Base-by-base conservation (phyloP, 768 basidiomycete genomes). In the Lactarius deliciosus region DNA sequence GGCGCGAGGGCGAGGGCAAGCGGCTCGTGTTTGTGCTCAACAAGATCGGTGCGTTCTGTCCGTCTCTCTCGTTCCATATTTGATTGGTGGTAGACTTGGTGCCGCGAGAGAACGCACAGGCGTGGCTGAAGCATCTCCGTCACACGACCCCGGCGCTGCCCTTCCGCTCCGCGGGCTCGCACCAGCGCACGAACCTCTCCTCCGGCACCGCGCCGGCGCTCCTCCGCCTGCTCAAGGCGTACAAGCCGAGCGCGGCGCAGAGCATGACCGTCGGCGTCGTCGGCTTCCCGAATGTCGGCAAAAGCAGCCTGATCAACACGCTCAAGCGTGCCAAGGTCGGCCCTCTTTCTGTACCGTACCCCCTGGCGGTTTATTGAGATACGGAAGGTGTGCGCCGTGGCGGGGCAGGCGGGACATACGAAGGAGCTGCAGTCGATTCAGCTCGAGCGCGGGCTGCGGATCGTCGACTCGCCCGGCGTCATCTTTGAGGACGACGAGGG, bases 381-480 rank as follows among this genome's bases (percentile, higher is more conserved):
- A 20, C 25, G 7, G 57, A 68, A 92, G 87, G 94, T 85, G n/a
- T 99, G 96, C 72, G 88, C 89, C 2, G 94, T 98, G 6, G 96
- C 96, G 16, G 92, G 96, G 11, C 94, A 94, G 72, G 89, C 97
- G 0, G 96, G 96, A 3, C 94, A 95, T 73, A 98, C 96, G 8
- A 91, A 92, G 66, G 91, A 93, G 34, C 80, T 97, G 20, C 96
- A 99, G 77, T 92, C 91, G 8, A 79, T 98, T 6, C 92, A 93
- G 68, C 82, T 99, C 4, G 96, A 98, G 75, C 91, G 94, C 54
- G 94, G 95, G 0, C 83, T 99, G 73, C 87, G 89, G 64, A 89
- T 98, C 41, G 83, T 98, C 7, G 97, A 98, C 77, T 98, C 95
- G 43, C 96, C 97, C 0, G 97, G 96, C 68, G 94, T 98, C n/a